Base-by-base conservation (phyloP, 2,329 filamentous ascomycete species). In the Graphiopsis chlorocephala region DNA sequence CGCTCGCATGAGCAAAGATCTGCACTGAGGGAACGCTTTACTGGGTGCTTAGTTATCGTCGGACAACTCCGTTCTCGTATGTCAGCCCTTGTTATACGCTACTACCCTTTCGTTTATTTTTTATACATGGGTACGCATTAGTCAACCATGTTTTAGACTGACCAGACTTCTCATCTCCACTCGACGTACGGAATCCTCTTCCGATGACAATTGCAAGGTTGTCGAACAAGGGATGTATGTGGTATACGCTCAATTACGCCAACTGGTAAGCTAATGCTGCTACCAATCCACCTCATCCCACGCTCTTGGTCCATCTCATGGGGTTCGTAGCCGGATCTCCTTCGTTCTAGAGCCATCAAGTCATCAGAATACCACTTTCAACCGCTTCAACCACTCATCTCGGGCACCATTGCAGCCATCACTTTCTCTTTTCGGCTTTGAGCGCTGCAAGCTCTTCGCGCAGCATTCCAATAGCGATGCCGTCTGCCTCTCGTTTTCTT, bases 401-500 rank as follows among this genome's bases (percentile, higher is more conserved):
- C 38, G 38, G 38, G 38, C 38, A 45, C 38, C n/a, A 45, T 45
- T 45, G 38, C 38, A 45, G 38, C 38, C 23, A 45, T 56, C 35
- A 48, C 35, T 60, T 47, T n/a, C 38, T 60, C 29, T 61, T 53
- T 33, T 45, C 35, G 6, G 60, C 33, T 23, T 42, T 62, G 8
- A 42, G 23, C 33, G 33, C 47, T 7, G 28, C 58, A 33, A 66
- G 61, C 64, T 70, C 66, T 20, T 64, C 45, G 17, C 60, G 63
- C 26, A 69, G 53, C 11, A 20, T 10, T 10, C 66, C 38, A 17
- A 73, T 65, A 1, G 71, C 50, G 33, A 67, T 25, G 2, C 61
- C 50, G 29, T 73, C 70, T 42, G 68, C 69, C 53, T 68, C 61
- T 17, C 70, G 60, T 53, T 73, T 69, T 8, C 66, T 55, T 20